These are phyloP conservation scores for Smithsoniella earleae DNA, from an alignment of 163 green algal genomes.

Conservation along the genomic window DNA sequence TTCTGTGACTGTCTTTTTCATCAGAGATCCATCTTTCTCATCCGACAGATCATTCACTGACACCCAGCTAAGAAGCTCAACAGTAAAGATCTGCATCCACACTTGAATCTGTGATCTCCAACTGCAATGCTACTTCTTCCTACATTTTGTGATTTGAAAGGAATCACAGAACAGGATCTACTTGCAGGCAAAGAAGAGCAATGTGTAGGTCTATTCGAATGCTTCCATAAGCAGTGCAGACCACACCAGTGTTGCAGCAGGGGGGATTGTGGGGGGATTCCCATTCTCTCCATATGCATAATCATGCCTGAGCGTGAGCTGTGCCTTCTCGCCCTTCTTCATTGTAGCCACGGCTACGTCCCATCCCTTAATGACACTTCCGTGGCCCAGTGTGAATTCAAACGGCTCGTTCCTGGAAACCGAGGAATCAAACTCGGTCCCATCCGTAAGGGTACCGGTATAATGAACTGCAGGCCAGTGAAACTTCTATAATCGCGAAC, in stretches of 20 bases:
- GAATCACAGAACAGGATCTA: too few species aligned
- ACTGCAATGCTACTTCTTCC: too few species aligned
- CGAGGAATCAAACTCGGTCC: slow-evolving; percentile 76
- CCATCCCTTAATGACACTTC: slow-evolving; percentile 85
- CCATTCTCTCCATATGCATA: slow-evolving; percentile 77
- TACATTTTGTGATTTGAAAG: too few species aligned
- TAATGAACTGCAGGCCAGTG: slow-evolving; percentile 71
- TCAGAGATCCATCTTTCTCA: slow-evolving; percentile 65
- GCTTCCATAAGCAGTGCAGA: too few species aligned
- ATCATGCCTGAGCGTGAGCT: slow-evolving; percentile 53
- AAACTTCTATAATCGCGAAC: slow-evolving; percentile 13
- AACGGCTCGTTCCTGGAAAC: slow-evolving; percentile 68
- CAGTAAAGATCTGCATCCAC: slow-evolving; percentile 37
- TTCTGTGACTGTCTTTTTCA: slow-evolving; percentile 66
- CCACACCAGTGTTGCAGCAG: slow-evolving; percentile 59
- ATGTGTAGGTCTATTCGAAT: too few species aligned
- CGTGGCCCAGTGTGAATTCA: slow-evolving; percentile 69
- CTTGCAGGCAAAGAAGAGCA: too few species aligned
- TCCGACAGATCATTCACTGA: slow-evolving; percentile 66
- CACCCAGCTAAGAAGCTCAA: slow-evolving; percentile 80
- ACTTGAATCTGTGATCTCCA: too few species aligned
- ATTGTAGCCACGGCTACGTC: slow-evolving; percentile 76
- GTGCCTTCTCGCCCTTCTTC: slow-evolving; percentile 75
- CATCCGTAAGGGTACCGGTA: slow-evolving; percentile 72
- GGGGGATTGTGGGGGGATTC: slow-evolving; percentile 71